A percentile compares a stretch with the other conserved stretches of the same genome.
Evolutionary conservation across 2,329 filamentous ascomycete genomes (phyloP).

Genomic region (Rutstroemia sp.): DNA sequence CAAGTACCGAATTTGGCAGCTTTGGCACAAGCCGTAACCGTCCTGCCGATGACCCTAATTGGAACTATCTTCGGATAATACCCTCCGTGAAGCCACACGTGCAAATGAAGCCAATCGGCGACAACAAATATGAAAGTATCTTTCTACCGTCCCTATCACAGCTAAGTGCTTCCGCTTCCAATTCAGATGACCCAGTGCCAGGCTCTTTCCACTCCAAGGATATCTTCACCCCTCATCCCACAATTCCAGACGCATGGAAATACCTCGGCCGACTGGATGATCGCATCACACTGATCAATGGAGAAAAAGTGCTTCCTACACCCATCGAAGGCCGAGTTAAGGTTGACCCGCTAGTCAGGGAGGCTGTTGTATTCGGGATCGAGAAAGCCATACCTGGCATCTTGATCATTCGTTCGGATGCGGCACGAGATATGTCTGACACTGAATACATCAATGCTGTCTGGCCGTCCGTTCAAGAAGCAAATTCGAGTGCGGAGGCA

Average conservation of each 20-base stretch:
- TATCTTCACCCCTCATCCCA: conserved; percentile 35
- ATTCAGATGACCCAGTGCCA: conserved; percentile 34
- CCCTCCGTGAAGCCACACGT: conserved; percentile 10
- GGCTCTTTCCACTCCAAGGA: conserved; percentile 38
- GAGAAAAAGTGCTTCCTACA: conserved; percentile 39
- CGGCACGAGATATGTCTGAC: conserved; percentile 33
- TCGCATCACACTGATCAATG: conserved; percentile 37
- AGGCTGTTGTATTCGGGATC: conserved; percentile 49
- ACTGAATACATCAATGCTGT: conserved; percentile 40
- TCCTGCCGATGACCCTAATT: conserved; percentile 42
- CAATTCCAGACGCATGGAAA: conserved; percentile 35
- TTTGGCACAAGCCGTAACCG: conserved; percentile 35
- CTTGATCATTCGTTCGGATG: conserved; percentile 42
- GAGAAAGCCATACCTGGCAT: conserved; percentile 44
- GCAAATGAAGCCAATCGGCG: conserved; percentile 22
- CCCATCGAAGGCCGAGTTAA: conserved; percentile 45
- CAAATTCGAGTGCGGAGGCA: conserved; percentile 41
- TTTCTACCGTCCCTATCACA: conserved; percentile 34
- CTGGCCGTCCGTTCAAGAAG: conserved; percentile 42
- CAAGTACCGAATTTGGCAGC: conserved; percentile 54
- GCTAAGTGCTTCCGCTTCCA: conserved; percentile 29
- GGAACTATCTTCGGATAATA: conserved; percentile 47
- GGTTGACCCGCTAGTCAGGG: conserved; percentile 43
- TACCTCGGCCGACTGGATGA: conserved; percentile 38
- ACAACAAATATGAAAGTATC: conserved; percentile 23